These are phyloP conservation scores for Salvia splendens DNA, from an alignment of 257 asterid species.

Conservation along the genomic window DNA sequence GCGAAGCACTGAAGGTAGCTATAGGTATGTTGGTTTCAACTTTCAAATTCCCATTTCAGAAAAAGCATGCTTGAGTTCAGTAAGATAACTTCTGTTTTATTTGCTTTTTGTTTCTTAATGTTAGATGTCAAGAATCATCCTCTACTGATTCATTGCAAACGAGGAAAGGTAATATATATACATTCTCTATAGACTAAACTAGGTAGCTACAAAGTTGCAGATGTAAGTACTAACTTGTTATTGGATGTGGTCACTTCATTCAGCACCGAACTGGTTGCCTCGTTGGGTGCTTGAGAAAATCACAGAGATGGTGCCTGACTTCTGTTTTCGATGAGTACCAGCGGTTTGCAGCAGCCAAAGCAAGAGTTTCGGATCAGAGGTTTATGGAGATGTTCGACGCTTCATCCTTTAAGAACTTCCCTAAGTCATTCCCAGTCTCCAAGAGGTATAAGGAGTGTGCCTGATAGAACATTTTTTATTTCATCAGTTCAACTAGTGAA, in stretches of 20 bases:
- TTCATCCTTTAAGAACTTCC: conserved; percentile 53
- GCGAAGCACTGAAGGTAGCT: conserved; percentile 67
- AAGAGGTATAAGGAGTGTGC: conserved; percentile 43
- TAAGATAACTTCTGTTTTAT: conserved; percentile 3
- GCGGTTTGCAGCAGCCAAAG: conserved; percentile 84
- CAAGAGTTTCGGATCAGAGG: conserved; percentile 84
- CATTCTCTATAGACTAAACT: background rate
- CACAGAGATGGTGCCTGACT: conserved; percentile 80
- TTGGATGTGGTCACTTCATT: no score
- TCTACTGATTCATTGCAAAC: conserved; percentile 75
- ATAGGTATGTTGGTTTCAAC: conserved; percentile 48
- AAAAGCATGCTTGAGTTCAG: background rate
- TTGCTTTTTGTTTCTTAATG: conserved; percentile 6
- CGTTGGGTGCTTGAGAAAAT: conserved; percentile 46
- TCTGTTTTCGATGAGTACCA: conserved; percentile 86
- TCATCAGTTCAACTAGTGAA: conserved; percentile 10
- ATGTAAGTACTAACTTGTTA: conserved; percentile 11
- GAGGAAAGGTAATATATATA: conserved; percentile 65
- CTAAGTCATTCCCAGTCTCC: conserved; percentile 47
- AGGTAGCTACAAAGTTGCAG: conserved; percentile 4
- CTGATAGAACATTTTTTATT: background rate
- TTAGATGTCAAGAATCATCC: conserved; percentile 80
- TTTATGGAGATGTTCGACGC: conserved; percentile 80
- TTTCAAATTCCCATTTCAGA: background rate
- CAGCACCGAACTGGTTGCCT: no score